Evolutionary conservation across 768 basidiomycete genomes (phyloP), one percentile per base, ranked within the genome.

Genomic region (Rhodotorula paludigena): DNA sequence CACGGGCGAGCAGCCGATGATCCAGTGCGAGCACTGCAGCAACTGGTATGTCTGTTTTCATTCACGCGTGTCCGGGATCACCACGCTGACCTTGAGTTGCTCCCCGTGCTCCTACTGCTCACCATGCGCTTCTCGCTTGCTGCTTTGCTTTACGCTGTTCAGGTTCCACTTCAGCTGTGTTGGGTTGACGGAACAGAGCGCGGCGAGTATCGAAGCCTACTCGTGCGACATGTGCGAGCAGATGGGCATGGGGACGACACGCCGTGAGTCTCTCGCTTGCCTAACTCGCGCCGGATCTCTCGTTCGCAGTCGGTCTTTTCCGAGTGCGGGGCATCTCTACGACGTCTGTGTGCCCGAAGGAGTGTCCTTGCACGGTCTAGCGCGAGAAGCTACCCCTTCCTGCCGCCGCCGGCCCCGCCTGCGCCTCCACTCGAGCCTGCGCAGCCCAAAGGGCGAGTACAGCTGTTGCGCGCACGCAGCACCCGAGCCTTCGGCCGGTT

Each of bases 141-240:
- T 39, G 18, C 18, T 47, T 30, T 41, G 33, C 21, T 45, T 15
- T n/a, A 35, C 41, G 3, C 39, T n/a, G 16, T 9, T 16, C 58
- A 92, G 90, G 90, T 90, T 85, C 78, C 90, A 92, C 77, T 91
- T 91, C 73, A 78, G 79, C n/a, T 92, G 90, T 78, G 82, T 90
- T 16, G 79, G 83, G 65, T 77, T 91, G 55, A 81, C 77, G 64
- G 83, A 84, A 71, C 79, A 82, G 57, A 82, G 86, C 71, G 89
- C 89, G 15, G 86, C 86, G 74, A 86, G 89, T 76, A 87, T 92
- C 77, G 84, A 74, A 41, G 67, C 72, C 5, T 76, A 74, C 62
- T 68, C 59, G 36, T 76, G 75, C 61, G 72, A 69, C 32, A 60
- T 72, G 48, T 76, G 75, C 60, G 65, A 73, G 57, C 69, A 72